phyloP scores from a whole-genome alignment of 768 basidiomycete species.

The Crassisporium funariophilum region DNA sequence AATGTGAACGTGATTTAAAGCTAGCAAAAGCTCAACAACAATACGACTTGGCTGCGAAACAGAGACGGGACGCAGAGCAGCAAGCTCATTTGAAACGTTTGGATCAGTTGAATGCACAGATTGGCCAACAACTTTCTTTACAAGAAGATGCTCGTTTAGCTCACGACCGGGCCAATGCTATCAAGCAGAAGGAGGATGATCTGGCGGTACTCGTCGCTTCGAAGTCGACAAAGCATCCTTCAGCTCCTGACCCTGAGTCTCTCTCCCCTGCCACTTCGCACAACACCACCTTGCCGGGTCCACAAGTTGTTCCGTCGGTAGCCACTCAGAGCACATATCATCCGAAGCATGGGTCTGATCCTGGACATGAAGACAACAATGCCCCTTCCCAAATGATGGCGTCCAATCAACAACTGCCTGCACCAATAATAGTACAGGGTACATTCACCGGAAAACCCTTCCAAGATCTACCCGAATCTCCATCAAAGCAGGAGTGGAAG shows the following conservation, averaged over 20 bases:
- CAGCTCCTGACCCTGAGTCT: neutral
- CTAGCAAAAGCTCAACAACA: slow-evolving; percentile 42
- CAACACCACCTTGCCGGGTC: too few relatives aligned
- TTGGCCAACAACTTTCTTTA: slow-evolving; percentile 35
- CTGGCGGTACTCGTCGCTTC: slow-evolving; percentile 23
- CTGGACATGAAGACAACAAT: too few relatives aligned
- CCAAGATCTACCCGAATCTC: slow-evolving; percentile 25
- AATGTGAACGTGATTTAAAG: slow-evolving; percentile 50
- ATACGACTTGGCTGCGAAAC: slow-evolving; percentile 42
- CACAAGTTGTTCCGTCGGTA: too few relatives aligned
- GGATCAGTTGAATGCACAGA: slow-evolving; percentile 43
- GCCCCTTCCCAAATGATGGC: neutral
- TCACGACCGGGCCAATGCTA: slow-evolving; percentile 34
- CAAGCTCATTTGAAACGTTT: slow-evolving; percentile 42
- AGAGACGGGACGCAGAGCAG: slow-evolving; percentile 47
- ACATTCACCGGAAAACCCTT: slow-evolving; percentile 10
- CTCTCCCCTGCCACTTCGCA: neutral
- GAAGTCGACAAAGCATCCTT: slow-evolving; percentile 1
- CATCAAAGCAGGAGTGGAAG: slow-evolving; percentile 53
- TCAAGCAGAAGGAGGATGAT: slow-evolving; percentile 49
- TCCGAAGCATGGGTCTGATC: too few relatives aligned
- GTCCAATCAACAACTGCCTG: too few relatives aligned
- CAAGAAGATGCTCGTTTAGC: slow-evolving; percentile 38
- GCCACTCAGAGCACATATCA: too few relatives aligned
- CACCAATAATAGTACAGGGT: neutral